These are phyloP conservation scores for barrel medic (Medicago truncatula) DNA, from an alignment of 306 rosid genomes.

Conservation along the genomic window DNA sequence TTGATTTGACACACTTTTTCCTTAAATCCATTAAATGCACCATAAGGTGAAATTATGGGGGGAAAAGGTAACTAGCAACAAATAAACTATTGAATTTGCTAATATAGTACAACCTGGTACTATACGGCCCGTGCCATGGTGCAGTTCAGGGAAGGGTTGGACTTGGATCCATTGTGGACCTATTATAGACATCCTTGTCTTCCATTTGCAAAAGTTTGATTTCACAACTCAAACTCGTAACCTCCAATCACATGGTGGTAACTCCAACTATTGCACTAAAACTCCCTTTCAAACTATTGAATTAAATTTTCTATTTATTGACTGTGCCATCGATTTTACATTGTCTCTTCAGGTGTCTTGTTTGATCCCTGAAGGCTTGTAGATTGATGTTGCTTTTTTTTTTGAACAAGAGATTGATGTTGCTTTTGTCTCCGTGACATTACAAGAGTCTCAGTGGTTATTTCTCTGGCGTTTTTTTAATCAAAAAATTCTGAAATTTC, in stretches of 20 bases:
- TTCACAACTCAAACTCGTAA: background rate
- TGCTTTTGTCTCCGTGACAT: slow-evolving; percentile 13
- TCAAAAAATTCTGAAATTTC: slow-evolving; percentile 41
- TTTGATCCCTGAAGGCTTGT: slow-evolving; percentile 36
- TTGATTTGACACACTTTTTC: slow-evolving; percentile 12
- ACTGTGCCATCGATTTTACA: background rate
- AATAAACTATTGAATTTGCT: background rate
- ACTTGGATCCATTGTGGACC: background rate
- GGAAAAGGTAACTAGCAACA: background rate
- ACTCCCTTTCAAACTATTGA: slow-evolving; percentile 9
- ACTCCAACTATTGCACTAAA: background rate
- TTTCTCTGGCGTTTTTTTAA: slow-evolving; percentile 10
- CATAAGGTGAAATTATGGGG: background rate
- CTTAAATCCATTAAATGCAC: slow-evolving; percentile 14
- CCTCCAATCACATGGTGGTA: background rate
- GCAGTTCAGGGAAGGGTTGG: background rate
- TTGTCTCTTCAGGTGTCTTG: slow-evolving; percentile 3
- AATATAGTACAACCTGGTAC: background rate
- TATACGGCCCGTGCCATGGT: background rate
- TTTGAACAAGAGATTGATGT: slow-evolving; percentile 36
- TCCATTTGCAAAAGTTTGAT: background rate
- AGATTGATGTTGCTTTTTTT: slow-evolving; percentile 34
- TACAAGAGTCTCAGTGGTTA: slow-evolving; percentile 14
- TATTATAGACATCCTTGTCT: background rate
- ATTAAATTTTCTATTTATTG: slow-evolving; percentile 29